Evolutionary conservation across 441 rosid genomes (phyloP).

Genomic region (Flueggea neowawraea): DNA sequence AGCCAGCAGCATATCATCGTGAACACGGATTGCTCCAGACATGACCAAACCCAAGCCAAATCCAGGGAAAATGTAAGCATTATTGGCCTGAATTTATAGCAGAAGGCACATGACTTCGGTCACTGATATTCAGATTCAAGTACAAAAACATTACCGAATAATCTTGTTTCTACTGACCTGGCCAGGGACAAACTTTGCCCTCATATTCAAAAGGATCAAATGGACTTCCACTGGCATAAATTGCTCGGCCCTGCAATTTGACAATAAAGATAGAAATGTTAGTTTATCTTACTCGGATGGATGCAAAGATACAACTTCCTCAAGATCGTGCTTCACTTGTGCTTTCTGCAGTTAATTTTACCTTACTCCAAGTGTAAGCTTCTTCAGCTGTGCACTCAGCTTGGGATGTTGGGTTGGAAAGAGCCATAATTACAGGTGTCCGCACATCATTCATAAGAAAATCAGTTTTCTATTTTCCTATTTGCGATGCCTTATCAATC

Average conservation of each 20-base stretch:
- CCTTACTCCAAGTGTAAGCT: constrained; percentile 96
- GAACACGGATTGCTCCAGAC: constrained; percentile 90
- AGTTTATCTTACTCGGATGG: too few relatives aligned
- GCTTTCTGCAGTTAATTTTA: constrained; percentile 11
- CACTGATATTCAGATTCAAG: not conserved
- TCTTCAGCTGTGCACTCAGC: constrained; percentile 98
- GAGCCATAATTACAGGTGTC: constrained; percentile 92
- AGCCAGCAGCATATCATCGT: constrained; percentile 91
- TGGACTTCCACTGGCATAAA: constrained; percentile 97
- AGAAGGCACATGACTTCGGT: not conserved
- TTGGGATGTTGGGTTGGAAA: constrained; percentile 96
- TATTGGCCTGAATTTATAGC: constrained; percentile 62
- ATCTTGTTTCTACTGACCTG: constrained; percentile 43
- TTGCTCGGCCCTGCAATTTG: constrained; percentile 73
- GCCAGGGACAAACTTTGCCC: constrained; percentile 81
- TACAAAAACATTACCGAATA: constrained; percentile 2
- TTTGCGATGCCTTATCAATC: too few relatives aligned
- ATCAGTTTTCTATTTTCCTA: too few relatives aligned
- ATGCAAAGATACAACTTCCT: too few relatives aligned
- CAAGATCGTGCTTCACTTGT: too few relatives aligned
- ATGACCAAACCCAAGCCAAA: constrained; percentile 93
- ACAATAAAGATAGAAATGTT: too few relatives aligned
- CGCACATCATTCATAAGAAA: constrained; percentile 19
- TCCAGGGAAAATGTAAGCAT: constrained; percentile 97
- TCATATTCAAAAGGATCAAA: constrained; percentile 74